Conservation (phyloP, 257 asterid species). For the Perilla frutescens region DNA sequence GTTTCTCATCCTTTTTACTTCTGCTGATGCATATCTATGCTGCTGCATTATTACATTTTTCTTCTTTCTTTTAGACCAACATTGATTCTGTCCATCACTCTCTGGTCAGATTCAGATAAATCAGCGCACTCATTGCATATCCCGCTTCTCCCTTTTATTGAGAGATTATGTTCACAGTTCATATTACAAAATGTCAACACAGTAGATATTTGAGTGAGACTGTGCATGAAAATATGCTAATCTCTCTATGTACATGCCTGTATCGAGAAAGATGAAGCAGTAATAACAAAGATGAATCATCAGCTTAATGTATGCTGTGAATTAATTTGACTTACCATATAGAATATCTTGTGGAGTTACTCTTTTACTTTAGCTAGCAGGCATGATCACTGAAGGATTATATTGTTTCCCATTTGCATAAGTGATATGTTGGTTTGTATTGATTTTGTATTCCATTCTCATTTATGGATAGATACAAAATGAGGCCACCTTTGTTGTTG, state of each 20-base stretch:
- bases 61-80: slow-evolving; percentile 5
- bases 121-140: neutral
- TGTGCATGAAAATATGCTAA: slow-evolving; percentile 15
- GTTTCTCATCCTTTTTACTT: slow-evolving; percentile 8
- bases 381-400: neutral
- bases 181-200: slow-evolving; percentile 17
- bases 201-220: slow-evolving; percentile 12
- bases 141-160: slow-evolving; percentile 11
- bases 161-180: slow-evolving; percentile 24
- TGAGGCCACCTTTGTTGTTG: slow-evolving; percentile 71
- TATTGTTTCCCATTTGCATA: slow-evolving; percentile 21
- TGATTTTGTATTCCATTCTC: slow-evolving; percentile 37
- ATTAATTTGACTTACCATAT: slow-evolving; percentile 22
- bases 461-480: slow-evolving; percentile 63
- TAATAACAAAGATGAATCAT: neutral
- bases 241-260: slow-evolving; percentile 5
- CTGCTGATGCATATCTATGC: neutral
- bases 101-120: slow-evolving; percentile 18
- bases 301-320: neutral
- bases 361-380: slow-evolving; percentile 4
- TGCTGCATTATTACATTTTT: slow-evolving; percentile 17
- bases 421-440: slow-evolving; percentile 24
- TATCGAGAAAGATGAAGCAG: neutral
- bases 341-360: slow-evolving; percentile 13
- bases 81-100: neutral